Evolutionary conservation across 2,329 filamentous ascomycete genomes (phyloP).

Genomic region (Paraphoma chrysanthemicola): DNA sequence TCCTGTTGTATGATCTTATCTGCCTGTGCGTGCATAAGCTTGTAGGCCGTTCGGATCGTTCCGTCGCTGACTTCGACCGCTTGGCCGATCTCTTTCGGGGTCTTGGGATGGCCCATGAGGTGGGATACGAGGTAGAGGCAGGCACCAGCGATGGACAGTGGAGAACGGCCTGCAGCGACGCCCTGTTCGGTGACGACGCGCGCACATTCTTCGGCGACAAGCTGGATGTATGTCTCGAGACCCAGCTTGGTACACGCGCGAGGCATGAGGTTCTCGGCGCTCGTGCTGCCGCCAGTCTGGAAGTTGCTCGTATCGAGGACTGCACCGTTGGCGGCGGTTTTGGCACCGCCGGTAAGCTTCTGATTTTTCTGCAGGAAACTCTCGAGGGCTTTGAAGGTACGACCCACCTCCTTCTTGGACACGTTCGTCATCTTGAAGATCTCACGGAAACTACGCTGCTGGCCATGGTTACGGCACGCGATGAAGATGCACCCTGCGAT

Average conservation of each 20-base stretch:
- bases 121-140: constrained; percentile 97
- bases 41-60: constrained; percentile 95
- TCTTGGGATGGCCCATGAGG: constrained; percentile 78
- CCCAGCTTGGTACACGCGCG: constrained; percentile 88
- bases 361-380: constrained; percentile 78
- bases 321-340: constrained; percentile 46
- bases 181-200: constrained; percentile 78
- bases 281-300: constrained; percentile 68
- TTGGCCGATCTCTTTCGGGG: constrained; percentile 83
- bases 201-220: constrained; percentile 80
- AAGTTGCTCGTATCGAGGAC: constrained; percentile 65
- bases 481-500: constrained; percentile 98
- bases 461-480: constrained; percentile 86
- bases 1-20: constrained; percentile 77
- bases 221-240: constrained; percentile 76
- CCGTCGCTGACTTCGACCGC: constrained; percentile 94
- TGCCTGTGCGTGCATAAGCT: constrained; percentile 78
- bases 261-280: constrained; percentile 82
- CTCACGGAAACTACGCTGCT: constrained; percentile 90
- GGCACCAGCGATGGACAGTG: constrained; percentile 89
- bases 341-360: constrained; percentile 30
- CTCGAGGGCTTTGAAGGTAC: constrained; percentile 92
- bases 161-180: constrained; percentile 88
- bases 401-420: constrained; percentile 94
- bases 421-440: constrained; percentile 94